These are phyloP conservation scores for Clarkia xantiana DNA, from an alignment of 345 rosid species.

Conservation along the genomic window DNA sequence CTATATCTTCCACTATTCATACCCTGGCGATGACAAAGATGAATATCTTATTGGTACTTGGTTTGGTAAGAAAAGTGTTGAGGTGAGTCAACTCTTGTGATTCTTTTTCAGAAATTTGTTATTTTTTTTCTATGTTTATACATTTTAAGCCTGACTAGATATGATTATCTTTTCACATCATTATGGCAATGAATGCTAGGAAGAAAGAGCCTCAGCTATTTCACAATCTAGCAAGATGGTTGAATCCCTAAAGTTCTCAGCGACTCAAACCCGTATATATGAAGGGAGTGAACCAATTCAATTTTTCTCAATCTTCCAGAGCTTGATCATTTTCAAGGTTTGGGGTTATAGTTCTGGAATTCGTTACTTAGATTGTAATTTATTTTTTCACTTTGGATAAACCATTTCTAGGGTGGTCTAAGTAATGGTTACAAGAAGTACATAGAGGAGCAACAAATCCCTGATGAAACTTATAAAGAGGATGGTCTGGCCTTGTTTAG, in stretches of 20 bases:
- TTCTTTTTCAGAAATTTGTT: not conserved
- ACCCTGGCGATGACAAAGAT: constrained; percentile 87
- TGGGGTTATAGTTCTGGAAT: not conserved
- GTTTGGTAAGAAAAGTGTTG: constrained; percentile 81
- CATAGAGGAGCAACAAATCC: constrained; percentile 54
- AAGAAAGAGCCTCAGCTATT: constrained; percentile 66
- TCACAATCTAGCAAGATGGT: constrained; percentile 74
- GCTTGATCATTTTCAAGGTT: constrained; percentile 84
- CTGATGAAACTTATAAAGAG: constrained; percentile 67
- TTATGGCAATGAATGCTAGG: constrained; percentile 16
- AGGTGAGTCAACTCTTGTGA: constrained; percentile 31
- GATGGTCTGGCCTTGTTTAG: constrained; percentile 76
- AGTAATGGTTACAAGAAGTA: constrained; percentile 74
- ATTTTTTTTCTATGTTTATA: not conserved
- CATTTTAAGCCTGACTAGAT: not conserved
- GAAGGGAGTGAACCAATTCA: constrained; percentile 93
- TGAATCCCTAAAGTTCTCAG: constrained; percentile 73
- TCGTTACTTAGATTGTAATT: no score
- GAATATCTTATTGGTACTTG: constrained; percentile 85
- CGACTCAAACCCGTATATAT: constrained; percentile 75
- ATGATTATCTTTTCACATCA: not conserved
- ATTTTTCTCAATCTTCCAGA: constrained; percentile 80
- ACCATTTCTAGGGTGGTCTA: constrained; percentile 64
- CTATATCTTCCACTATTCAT: constrained; percentile 73
- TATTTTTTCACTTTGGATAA: not conserved